Conservation (phyloP, 2,329 filamentous ascomycete genomes). For the Mycocentrospora acerina region DNA sequence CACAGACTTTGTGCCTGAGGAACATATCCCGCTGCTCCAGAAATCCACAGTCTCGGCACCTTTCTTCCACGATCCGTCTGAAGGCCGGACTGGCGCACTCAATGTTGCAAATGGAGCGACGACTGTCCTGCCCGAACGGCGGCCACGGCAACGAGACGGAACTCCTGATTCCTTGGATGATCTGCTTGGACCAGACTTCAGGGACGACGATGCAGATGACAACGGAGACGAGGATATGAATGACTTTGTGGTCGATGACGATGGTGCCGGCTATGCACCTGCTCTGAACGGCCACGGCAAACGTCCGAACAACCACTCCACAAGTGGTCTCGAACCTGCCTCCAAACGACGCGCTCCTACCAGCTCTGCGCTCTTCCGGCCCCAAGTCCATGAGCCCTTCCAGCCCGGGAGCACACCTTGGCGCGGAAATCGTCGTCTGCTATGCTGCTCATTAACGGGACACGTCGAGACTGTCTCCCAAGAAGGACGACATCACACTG, state of each 20-base stretch:
- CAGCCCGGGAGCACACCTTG: slow-evolving; percentile 95
- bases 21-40: slow-evolving; percentile 51
- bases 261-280: slow-evolving; percentile 83
- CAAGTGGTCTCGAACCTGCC: slow-evolving; percentile 47
- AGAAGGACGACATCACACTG: slow-evolving; percentile 80
- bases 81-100: slow-evolving; percentile 64
- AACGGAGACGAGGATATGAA: slow-evolving; percentile 55
- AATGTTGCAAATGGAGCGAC: slow-evolving; percentile 59
- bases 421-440: slow-evolving; percentile 89
- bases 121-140: slow-evolving; percentile 52
- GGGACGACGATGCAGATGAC: slow-evolving; percentile 48
- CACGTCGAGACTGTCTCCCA: slow-evolving; percentile 98
- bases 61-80: slow-evolving; percentile 78
- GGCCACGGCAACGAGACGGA: slow-evolving; percentile 55
- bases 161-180: slow-evolving; percentile 79
- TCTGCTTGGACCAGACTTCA: slow-evolving; percentile 66
- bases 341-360: slow-evolving; percentile 56
- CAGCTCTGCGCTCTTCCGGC: slow-evolving; percentile 52
- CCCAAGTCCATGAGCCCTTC: slow-evolving; percentile 78
- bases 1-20: slow-evolving; percentile 61
- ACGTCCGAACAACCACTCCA: slow-evolving; percentile 53
- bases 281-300: slow-evolving; percentile 64
- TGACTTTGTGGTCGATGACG: slow-evolving; percentile 92
- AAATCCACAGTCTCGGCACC: slow-evolving; percentile 72
- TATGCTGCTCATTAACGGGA: slow-evolving; percentile 89